Percentiles rank a stretch among this genome's conserved stretches.
These are phyloP conservation scores for Pelomyxa schiedti DNA, from an alignment of 78 protist genomes.

Conservation along the genomic window DNA sequence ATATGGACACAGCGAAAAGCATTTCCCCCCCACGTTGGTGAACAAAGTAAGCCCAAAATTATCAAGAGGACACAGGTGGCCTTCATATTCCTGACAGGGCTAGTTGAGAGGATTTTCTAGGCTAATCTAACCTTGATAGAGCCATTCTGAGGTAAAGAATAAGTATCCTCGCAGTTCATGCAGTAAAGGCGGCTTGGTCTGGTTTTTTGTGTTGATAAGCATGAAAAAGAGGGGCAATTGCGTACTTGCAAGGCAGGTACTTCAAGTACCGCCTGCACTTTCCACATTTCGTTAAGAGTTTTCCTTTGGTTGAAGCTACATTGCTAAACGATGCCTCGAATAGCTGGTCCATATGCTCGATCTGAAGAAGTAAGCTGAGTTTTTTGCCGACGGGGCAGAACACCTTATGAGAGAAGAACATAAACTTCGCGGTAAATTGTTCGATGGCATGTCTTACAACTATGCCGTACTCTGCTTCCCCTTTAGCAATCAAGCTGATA, in stretches of 20 bases:
- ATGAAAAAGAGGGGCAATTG: neutral
- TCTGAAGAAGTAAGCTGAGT: neutral
- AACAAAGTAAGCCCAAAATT: conserved; percentile 23
- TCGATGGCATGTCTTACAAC: neutral
- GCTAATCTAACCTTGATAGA: neutral
- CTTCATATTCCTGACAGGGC: neutral
- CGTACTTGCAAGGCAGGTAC: neutral
- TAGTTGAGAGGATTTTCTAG: neutral
- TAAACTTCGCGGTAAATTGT: neutral
- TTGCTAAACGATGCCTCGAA: conserved; percentile 7
- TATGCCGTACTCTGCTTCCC: conserved; percentile 8
- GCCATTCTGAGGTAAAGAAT: conserved; percentile 22
- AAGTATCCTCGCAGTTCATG: conserved; percentile 15
- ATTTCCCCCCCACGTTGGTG: neutral
- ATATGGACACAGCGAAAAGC: neutral
- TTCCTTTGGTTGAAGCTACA: neutral
- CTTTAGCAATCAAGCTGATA: conserved; percentile 22
- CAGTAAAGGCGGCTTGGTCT: conserved; percentile 42
- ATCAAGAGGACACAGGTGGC: conserved; percentile 30
- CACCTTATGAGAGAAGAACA: conserved; percentile 5
- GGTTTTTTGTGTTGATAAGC: neutral
- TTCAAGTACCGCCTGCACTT: conserved; percentile 6
- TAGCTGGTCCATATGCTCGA: conserved; percentile 9
- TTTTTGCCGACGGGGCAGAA: neutral
- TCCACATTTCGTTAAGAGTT: neutral